These are phyloP conservation scores for Rhizophagus prolifer DNA, from an alignment of 192 early-diverging fungal genomes.

Conservation along the genomic window DNA sequence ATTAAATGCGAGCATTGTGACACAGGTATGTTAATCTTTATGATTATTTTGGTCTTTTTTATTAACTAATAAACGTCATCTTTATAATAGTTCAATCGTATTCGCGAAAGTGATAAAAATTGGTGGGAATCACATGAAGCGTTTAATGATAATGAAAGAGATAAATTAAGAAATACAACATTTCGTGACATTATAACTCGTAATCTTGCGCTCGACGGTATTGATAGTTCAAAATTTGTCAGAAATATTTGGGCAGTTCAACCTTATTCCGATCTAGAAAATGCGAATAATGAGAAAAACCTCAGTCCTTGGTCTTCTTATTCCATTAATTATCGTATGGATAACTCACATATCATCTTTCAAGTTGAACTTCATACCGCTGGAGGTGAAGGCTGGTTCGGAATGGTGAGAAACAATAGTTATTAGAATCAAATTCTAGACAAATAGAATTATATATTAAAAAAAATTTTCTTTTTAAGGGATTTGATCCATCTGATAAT, in stretches of 20 bases:
- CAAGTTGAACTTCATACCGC: neutral
- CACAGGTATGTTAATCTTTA: neutral
- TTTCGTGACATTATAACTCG: slow-evolving; percentile 25
- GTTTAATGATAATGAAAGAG: slow-evolving; percentile 39
- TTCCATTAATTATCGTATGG: neutral
- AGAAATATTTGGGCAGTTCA: slow-evolving; percentile 16
- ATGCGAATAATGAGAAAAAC: neutral
- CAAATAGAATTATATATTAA: no score
- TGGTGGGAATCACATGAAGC: slow-evolving; percentile 56
- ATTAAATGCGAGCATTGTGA: neutral
- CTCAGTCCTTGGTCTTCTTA: neutral
- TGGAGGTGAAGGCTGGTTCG: slow-evolving; percentile 13
- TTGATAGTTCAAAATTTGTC: neutral
- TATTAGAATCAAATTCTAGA: no score
- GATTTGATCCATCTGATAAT: slow-evolving; percentile 7
- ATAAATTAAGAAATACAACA: slow-evolving; percentile 25
- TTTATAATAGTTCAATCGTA: slow-evolving; percentile 38
- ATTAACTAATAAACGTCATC: neutral
- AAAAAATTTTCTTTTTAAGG: neutral
- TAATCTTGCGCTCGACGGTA: neutral
- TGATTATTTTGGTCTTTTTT: no score
- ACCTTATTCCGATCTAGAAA: neutral
- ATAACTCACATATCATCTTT: neutral
- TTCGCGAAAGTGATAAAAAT: slow-evolving; percentile 50
- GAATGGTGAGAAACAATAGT: neutral